These are phyloP conservation scores for Aspergillus hortae DNA, from an alignment of 2,329 filamentous ascomycete species.

Conservation along the genomic window DNA sequence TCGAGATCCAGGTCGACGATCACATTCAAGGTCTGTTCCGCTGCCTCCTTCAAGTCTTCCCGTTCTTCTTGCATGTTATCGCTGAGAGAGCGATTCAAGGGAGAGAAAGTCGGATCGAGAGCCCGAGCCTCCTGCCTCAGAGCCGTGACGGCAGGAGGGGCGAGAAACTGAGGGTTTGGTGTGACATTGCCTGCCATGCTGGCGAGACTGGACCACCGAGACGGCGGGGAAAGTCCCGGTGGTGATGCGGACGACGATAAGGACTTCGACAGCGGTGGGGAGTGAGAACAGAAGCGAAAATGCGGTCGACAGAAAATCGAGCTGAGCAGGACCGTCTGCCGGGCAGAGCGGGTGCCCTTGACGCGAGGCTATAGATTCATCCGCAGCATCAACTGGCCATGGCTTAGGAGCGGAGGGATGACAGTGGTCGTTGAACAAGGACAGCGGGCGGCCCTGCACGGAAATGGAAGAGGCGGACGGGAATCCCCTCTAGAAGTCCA, in stretches of 20 bases:
- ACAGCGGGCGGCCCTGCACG: constrained; percentile 20
- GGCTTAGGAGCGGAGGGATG: constrained; percentile 20
- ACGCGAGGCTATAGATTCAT: constrained; percentile 37
- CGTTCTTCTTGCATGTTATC: constrained; percentile 88
- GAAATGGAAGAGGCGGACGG: constrained; percentile 9
- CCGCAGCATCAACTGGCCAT: constrained; percentile 41
- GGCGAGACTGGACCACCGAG: constrained; percentile 17
- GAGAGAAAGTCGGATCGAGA: constrained; percentile 28
- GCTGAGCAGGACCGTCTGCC: constrained; percentile 40
- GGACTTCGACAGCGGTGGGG: background rate
- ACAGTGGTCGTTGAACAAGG: background rate
- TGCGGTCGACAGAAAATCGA: constrained; percentile 12
- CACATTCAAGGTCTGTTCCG: constrained; percentile 93
- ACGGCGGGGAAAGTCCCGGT: constrained; percentile 6
- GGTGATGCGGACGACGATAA: constrained; percentile 1
- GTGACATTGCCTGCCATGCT: constrained; percentile 43
- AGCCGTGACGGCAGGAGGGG: constrained; percentile 43
- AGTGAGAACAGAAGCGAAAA: constrained; percentile 7
- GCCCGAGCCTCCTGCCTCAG: constrained; percentile 42
- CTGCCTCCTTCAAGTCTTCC: constrained; percentile 89
- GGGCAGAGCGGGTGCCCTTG: constrained; percentile 43
- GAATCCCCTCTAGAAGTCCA: background rate
- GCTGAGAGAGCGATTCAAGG: constrained; percentile 66
- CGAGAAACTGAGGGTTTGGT: constrained; percentile 37
- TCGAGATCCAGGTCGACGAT: constrained; percentile 92